A percentile compares a stretch with the other conserved stretches of the same genome.
Conservation (phyloP, 225 moss, liverwort and hornwort genomes). For the Bryum argenteum region DNA sequence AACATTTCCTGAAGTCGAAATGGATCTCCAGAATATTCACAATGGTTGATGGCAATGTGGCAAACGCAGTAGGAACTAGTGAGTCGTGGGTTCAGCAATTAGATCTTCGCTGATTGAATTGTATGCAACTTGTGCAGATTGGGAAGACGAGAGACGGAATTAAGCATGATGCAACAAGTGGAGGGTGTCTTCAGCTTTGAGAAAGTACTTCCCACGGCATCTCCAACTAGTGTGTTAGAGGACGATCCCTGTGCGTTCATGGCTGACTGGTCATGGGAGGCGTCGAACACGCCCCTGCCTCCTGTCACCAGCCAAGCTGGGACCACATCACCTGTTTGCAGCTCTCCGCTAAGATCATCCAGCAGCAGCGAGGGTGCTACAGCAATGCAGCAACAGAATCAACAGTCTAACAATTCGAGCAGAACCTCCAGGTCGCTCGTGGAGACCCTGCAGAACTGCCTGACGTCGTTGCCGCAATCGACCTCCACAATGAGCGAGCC, state of each 20-base stretch:
- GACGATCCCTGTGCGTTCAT: slow-evolving; percentile 29
- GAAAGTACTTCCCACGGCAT: slow-evolving; percentile 39
- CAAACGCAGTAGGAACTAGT: background rate
- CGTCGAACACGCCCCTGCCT: background rate
- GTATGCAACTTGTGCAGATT: slow-evolving; percentile 15
- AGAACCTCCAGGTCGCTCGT: slow-evolving; percentile 37
- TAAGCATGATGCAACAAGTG: slow-evolving; percentile 29
- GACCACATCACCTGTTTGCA: slow-evolving; percentile 13
- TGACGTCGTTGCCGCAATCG: slow-evolving; percentile 50
- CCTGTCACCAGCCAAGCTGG: slow-evolving; percentile 18
- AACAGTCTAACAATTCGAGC: background rate
- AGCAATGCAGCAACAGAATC: slow-evolving; percentile 4
- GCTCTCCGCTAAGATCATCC: slow-evolving; percentile 20
- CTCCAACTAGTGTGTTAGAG: slow-evolving; percentile 54
- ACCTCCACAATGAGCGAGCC: slow-evolving; percentile 20
- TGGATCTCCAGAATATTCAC: background rate
- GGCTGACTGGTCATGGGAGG: slow-evolving; percentile 36
- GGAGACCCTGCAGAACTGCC: slow-evolving; percentile 51
- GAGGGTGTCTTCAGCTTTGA: slow-evolving; percentile 24
- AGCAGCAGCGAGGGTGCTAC: slow-evolving; percentile 7
- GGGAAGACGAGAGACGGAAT: slow-evolving; percentile 10
- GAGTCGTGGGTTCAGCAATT: background rate
- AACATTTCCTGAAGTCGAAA: background rate
- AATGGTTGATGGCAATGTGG: slow-evolving; percentile 11
- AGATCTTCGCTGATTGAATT: background rate